phyloP scores from a whole-genome alignment of 148 eudicot species.

The Salicornia ramosissima region DNA sequence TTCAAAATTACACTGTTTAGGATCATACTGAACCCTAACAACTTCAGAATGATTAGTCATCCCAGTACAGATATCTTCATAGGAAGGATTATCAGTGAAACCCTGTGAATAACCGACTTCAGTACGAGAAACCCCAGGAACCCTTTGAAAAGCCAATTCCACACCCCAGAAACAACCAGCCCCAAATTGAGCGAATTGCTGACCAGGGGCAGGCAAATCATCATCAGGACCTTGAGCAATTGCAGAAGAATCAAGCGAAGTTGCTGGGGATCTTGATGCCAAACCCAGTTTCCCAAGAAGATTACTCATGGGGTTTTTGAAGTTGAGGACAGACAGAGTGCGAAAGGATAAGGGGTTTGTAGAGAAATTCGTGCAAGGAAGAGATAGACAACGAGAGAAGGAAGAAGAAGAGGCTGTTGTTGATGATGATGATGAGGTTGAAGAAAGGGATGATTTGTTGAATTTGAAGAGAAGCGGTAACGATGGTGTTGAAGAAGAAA shows the following conservation, averaged over 20 bases:
- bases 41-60: constrained; percentile 71
- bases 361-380: constrained; percentile 4
- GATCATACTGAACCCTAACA: constrained; percentile 81
- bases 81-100: constrained; percentile 52
- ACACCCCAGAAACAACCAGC: constrained; percentile 99
- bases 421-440: too few relatives aligned
- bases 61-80: constrained; percentile 62
- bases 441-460: constrained; percentile 16
- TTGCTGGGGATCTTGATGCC: constrained; percentile 15
- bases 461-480: constrained; percentile 27
- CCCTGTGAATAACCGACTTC: constrained; percentile 95
- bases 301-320: constrained; percentile 28
- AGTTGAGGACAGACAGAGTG: constrained; percentile 13
- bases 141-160: constrained; percentile 74
- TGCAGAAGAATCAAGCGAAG: constrained; percentile 18
- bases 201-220: constrained; percentile 56
- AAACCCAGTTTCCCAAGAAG: constrained; percentile 31
- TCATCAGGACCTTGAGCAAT: constrained; percentile 60
- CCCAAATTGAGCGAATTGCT: constrained; percentile 78
- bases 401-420: constrained; percentile 5
- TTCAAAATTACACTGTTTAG: constrained; percentile 49
- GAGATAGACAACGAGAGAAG: constrained; percentile 12
- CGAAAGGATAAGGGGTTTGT: background rate
- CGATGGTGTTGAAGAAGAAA: constrained; percentile 25
- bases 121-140: constrained; percentile 66